Base-by-base conservation (phyloP, 2,329 filamentous ascomycete genomes). In the Botryotinia globosa region DNA sequence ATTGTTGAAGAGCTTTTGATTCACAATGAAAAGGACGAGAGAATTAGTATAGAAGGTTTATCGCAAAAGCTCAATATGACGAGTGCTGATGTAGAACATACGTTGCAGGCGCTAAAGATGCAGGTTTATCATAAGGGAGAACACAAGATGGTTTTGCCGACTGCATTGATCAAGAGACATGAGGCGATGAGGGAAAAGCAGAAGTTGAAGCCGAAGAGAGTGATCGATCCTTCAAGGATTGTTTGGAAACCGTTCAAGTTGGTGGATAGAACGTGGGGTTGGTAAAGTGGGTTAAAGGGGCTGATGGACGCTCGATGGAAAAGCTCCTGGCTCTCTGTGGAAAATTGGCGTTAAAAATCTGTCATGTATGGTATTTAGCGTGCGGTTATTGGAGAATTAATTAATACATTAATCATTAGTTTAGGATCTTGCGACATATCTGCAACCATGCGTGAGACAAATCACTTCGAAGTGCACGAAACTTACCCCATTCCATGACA, bases 201-300 rank as follows among this genome's bases (percentile, higher is more conserved):
- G 76, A 94, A 92, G 83, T 81, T 88, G 70, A 98, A 97, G 83
- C 89, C 91, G 73, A 91, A 91, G 81, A 87, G 92, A 71, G 83
- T 87, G 62, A 94, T 99, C 76, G 92, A 97, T 74, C 87, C 94
- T 0, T 87, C 89, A 32, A 88, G 88, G 78, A 89, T 99, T 73
- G 91, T 94, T 79, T 99, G 96, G 96, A 96, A 96, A 0, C 92
- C 98, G 0, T 98, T 98, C 80, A 94, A 92, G 39, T 94, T 95
- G 1, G 93, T 92, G 22, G 93, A 90, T 77, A 88, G 95, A 78
- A 98, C 95, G 20, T 98, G 96, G 96, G 97, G 94, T 74, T 98
- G 95, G 95, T 98, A 85, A 76, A 39, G 8, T 37, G 32, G 6
- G 22, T 16, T 2, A n/a, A 44, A 48, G 62, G 42, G n/a, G 42